A percentile compares a stretch with the other conserved stretches of the same genome.
Conservation (phyloP, 1,284 basidiomycete genomes). For the Rhodofomes roseus region DNA sequence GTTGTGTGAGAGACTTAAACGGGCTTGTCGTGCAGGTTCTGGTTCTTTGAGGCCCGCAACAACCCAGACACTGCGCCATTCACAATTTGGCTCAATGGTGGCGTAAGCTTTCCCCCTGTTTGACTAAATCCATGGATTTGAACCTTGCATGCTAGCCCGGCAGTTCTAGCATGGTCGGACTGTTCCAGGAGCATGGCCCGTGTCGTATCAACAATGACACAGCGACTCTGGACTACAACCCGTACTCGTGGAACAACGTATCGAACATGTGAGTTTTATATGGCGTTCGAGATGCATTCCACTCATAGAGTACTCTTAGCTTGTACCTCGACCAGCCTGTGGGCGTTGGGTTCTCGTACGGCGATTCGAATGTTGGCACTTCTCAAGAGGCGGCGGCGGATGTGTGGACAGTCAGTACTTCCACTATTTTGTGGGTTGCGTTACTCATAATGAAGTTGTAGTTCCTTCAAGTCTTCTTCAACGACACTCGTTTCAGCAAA, state of each 20-base stretch:
- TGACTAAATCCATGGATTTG: not conserved
- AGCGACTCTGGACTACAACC: conserved; percentile 48
- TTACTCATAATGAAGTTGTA: conserved; percentile 10
- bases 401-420: conserved; percentile 41
- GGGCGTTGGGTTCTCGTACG: conserved; percentile 60
- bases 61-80: conserved; percentile 55
- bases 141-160: conserved; percentile 41
- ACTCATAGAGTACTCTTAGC: conserved; percentile 12
- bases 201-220: conserved; percentile 61
- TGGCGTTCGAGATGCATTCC: too few species aligned
- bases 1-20: not conserved
- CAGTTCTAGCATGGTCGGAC: conserved; percentile 63
- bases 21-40: conserved; percentile 42
- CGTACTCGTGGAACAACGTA: conserved; percentile 62
- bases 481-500: conserved; percentile 53
- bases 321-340: conserved; percentile 61
- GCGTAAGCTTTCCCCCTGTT: conserved; percentile 35
- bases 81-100: conserved; percentile 64
- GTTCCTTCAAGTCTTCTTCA: conserved; percentile 66
- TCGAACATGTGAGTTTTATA: conserved; percentile 42
- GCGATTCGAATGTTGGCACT: conserved; percentile 43
- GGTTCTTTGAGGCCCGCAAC: conserved; percentile 64
- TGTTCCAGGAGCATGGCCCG: conserved; percentile 64
- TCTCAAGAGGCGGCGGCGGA: conserved; percentile 52
- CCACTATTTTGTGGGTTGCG: not conserved